phyloP scores from a whole-genome alignment of 2,329 filamentous ascomycete species.

The Rutstroemia sydowiana region DNA sequence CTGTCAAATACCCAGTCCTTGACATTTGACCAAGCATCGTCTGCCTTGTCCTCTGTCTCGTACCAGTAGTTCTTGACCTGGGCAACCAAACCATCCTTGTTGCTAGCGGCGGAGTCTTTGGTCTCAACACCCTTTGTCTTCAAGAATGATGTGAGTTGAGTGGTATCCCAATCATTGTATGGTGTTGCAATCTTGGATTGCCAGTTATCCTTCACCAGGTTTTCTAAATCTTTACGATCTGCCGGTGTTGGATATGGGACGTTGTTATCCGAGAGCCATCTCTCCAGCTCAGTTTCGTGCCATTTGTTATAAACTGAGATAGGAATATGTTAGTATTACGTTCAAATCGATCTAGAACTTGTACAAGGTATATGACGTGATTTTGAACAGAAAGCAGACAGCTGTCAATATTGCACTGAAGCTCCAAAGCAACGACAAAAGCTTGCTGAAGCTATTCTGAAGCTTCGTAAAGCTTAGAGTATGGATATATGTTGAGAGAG shows the following conservation, averaged over 20 bases:
- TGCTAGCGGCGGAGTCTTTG: constrained; percentile 57
- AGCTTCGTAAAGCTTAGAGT: constrained; percentile 8
- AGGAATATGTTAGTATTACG: constrained; percentile 24
- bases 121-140: constrained; percentile 63
- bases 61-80: constrained; percentile 70
- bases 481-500: background rate
- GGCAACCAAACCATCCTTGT: constrained; percentile 59
- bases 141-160: constrained; percentile 61
- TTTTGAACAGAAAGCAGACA: background rate
- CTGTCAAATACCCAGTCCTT: constrained; percentile 90
- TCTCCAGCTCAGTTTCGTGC: constrained; percentile 95
- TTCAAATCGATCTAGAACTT: background rate
- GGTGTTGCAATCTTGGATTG: constrained; percentile 65
- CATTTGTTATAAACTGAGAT: constrained; percentile 88
- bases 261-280: constrained; percentile 90
- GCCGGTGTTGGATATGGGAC: constrained; percentile 84
- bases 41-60: constrained; percentile 70
- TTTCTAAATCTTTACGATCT: constrained; percentile 91
- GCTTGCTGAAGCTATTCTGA: background rate
- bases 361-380: background rate
- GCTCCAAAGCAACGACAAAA: background rate
- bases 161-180: constrained; percentile 69
- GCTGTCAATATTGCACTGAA: background rate
- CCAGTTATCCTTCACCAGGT: constrained; percentile 86
- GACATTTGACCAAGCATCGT: constrained; percentile 62